Evolutionary conservation across 352 stramenopile genomes (phyloP).

Genomic region (Phytophthora citrophthora): DNA sequence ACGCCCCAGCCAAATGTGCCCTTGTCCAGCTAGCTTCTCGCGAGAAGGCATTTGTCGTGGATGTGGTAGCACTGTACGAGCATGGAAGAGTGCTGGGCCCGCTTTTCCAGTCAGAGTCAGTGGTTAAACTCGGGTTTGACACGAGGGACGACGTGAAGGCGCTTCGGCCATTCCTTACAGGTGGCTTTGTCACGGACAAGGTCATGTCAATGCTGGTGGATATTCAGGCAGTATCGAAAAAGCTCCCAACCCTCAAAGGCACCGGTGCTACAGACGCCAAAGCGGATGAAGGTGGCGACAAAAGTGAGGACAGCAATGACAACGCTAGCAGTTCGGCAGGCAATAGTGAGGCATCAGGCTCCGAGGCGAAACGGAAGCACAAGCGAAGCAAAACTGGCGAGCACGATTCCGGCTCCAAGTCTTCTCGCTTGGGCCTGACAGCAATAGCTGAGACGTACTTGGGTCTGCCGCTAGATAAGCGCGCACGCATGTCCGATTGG

Average conservation of each 20-base stretch:
- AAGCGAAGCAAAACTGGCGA: constrained; percentile 28
- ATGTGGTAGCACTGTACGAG: constrained; percentile 57
- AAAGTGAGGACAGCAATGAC: constrained; percentile 9
- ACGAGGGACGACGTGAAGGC: constrained; percentile 68
- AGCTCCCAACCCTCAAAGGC: constrained; percentile 30
- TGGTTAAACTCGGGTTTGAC: constrained; percentile 82
- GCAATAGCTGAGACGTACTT: constrained; percentile 61
- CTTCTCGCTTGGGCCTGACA: constrained; percentile 51
- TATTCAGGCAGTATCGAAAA: constrained; percentile 53
- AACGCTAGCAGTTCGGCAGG: constrained; percentile 3
- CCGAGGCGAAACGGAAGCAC: constrained; percentile 24
- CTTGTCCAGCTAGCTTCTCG: constrained; percentile 72
- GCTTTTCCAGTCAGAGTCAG: constrained; percentile 51
- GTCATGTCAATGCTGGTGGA: constrained; percentile 64
- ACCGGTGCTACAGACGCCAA: constrained; percentile 5
- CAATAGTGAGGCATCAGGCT: constrained; percentile 14
- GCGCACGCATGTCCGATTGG: constrained; percentile 79
- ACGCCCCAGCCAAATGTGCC: constrained; percentile 47
- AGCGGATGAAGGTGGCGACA: constrained; percentile 4
- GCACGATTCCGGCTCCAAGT: constrained; percentile 16
- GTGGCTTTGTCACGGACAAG: constrained; percentile 23
- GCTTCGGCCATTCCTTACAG: constrained; percentile 52
- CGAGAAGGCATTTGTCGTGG: constrained; percentile 68
- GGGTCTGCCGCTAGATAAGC: constrained; percentile 74
- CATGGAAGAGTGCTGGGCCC: constrained; percentile 35